A percentile compares a stretch with the other conserved stretches of the same genome.
These are phyloP conservation scores for Fusarium aywerte DNA, from an alignment of 2,329 filamentous ascomycete genomes.

Conservation along the genomic window DNA sequence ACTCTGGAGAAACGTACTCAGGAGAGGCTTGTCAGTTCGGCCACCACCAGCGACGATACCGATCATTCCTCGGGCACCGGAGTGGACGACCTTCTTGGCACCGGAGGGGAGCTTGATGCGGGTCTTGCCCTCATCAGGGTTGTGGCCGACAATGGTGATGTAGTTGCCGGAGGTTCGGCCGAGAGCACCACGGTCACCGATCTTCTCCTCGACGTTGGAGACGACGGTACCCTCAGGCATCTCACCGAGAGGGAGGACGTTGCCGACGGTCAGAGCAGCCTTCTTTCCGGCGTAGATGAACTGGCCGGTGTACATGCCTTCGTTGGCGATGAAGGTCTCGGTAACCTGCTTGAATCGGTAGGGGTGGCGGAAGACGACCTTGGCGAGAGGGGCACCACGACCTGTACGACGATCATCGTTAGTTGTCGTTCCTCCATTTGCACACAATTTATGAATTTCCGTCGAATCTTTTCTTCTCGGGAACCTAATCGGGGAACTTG, in stretches of 20 bases:
- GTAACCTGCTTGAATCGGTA: slow-evolving; percentile 98
- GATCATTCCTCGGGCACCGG: slow-evolving; percentile 95
- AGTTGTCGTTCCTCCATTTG: slow-evolving; percentile 39
- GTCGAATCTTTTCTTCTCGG: slow-evolving; percentile 22
- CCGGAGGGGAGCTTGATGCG: slow-evolving; percentile 99
- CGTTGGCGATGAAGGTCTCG: slow-evolving; percentile 99
- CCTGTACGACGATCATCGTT: slow-evolving; percentile 48
- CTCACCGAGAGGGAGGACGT: slow-evolving; percentile 92
- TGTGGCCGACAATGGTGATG: slow-evolving; percentile 97
- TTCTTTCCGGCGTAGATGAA: slow-evolving; percentile 99
- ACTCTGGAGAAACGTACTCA: slow-evolving; percentile 73
- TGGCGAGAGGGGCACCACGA: slow-evolving; percentile 96
- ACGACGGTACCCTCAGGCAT: slow-evolving; percentile 99
- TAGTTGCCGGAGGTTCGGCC: slow-evolving; percentile 99
- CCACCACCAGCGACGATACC: slow-evolving; percentile 99
- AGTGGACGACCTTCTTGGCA: slow-evolving; percentile 98
- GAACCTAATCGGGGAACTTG: slow-evolving; percentile 48
- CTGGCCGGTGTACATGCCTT: slow-evolving; percentile 99
- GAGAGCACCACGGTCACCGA: slow-evolving; percentile 94
- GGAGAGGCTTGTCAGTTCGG: slow-evolving; percentile 98
- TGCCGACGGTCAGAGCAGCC: slow-evolving; percentile 94
- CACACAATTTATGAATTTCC: slow-evolving; percentile 25
- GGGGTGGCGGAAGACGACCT: slow-evolving; percentile 95
- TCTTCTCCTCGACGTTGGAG: slow-evolving; percentile 99
- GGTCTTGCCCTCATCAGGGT: slow-evolving; percentile 99